Percentiles rank a stretch among this genome's conserved stretches.
phyloP scores from a whole-genome alignment of 2,329 filamentous ascomycete genomes.

The Colletotrichum ledebouriae region DNA sequence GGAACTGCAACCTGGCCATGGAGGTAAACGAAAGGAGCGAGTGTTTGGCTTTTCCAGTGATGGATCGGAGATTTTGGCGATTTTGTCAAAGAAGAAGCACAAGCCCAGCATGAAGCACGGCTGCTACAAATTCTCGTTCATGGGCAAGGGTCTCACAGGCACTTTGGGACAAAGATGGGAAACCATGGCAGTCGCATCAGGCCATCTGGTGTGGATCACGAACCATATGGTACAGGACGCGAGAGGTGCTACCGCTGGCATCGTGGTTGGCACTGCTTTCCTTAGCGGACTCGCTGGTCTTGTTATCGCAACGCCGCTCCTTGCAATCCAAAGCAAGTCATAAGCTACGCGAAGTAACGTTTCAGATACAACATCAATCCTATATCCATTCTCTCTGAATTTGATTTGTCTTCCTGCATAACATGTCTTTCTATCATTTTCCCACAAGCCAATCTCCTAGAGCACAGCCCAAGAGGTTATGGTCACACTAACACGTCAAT shows the following conservation, averaged over 20 bases:
- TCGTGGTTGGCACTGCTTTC: no score
- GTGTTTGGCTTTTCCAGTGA: background rate
- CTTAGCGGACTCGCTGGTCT: no score
- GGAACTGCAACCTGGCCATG: background rate
- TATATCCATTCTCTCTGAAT: no score
- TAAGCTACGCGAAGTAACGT: no score
- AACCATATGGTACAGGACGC: background rate
- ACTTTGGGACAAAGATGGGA: slow-evolving; percentile 34
- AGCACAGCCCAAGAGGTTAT: no score
- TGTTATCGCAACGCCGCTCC: no score
- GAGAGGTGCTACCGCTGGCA: no score
- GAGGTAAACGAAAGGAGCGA: slow-evolving; percentile 10
- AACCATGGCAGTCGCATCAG: slow-evolving; percentile 9
- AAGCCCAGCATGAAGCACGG: background rate
- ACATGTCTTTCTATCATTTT: no score
- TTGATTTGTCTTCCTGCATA: no score
- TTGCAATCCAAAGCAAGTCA: no score
- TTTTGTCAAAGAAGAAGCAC: slow-evolving; percentile 21
- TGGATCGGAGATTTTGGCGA: slow-evolving; percentile 35
- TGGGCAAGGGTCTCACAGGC: slow-evolving; percentile 32
- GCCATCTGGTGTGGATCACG: background rate
- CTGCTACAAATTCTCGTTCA: slow-evolving; percentile 31
- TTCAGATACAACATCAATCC: no score
- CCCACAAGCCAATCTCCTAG: background rate
- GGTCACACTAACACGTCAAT: no score